These are phyloP conservation scores for Daldinia grandis DNA, from an alignment of 495 filamentous ascomycete genomes.

Conservation along the genomic window DNA sequence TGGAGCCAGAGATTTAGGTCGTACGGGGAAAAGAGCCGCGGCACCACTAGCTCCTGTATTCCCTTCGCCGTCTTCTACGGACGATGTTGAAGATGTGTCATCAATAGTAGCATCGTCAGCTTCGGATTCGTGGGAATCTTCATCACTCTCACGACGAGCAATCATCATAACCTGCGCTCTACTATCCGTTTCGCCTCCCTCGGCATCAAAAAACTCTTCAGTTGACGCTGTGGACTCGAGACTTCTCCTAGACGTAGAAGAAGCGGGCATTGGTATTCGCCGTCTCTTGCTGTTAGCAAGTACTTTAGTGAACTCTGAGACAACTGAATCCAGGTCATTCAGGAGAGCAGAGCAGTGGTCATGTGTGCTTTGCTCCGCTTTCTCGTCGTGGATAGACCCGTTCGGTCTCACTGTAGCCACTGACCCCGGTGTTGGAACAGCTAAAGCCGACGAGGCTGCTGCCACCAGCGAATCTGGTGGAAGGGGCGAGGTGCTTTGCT, in stretches of 20 bases:
- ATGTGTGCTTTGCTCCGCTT: slow-evolving; percentile 70
- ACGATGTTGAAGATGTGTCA: slow-evolving; percentile 68
- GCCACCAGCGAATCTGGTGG: slow-evolving; percentile 57
- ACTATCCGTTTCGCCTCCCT: slow-evolving; percentile 66
- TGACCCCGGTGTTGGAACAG: slow-evolving; percentile 62
- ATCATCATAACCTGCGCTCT: slow-evolving; percentile 79
- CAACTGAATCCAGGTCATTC: slow-evolving; percentile 81
- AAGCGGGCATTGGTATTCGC: slow-evolving; percentile 62
- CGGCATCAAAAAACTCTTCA: slow-evolving; percentile 95
- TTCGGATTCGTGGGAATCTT: slow-evolving; percentile 59
- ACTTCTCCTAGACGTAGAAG: slow-evolving; percentile 71
- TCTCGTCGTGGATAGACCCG: slow-evolving; percentile 38
- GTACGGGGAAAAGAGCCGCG: slow-evolving; percentile 70
- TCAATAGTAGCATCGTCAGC: slow-evolving; percentile 65
- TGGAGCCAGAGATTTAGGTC: slow-evolving; percentile 77
- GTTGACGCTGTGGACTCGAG: slow-evolving; percentile 78
- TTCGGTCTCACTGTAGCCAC: slow-evolving; percentile 43
- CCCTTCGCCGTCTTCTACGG: slow-evolving; percentile 62
- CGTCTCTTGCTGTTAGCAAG: slow-evolving; percentile 81
- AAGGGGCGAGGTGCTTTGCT: slow-evolving; percentile 62
- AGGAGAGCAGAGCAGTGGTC: slow-evolving; percentile 82
- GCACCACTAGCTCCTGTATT: slow-evolving; percentile 51
- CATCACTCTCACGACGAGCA: slow-evolving; percentile 69
- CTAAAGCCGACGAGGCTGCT: slow-evolving; percentile 63
- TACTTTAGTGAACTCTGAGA: slow-evolving; percentile 80